Conservation (phyloP, 78 protist genomes). For the Chrysochromulina parva region DNA sequence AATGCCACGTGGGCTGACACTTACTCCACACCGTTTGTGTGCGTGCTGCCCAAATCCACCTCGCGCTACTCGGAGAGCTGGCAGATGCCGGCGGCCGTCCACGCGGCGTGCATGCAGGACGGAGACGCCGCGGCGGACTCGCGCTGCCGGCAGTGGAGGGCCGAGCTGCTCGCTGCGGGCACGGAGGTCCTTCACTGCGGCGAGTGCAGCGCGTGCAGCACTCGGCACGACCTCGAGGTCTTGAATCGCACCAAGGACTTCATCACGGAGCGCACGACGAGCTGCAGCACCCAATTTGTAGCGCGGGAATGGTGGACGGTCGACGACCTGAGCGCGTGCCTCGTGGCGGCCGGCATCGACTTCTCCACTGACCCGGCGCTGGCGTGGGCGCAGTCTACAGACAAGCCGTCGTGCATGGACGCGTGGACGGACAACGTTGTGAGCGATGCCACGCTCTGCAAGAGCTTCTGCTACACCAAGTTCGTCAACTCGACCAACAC, state of each 20-base stretch:
- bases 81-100: too few relatives aligned
- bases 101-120: neutral
- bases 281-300: neutral
- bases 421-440: neutral
- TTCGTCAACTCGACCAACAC: neutral
- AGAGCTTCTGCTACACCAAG: neutral
- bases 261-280: neutral
- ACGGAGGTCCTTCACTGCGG: neutral
- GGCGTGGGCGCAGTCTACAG: neutral
- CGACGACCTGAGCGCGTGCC: neutral
- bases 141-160: neutral
- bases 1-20: neutral
- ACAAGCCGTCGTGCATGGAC: neutral
- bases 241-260: neutral
- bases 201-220: neutral
- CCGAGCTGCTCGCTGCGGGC: neutral
- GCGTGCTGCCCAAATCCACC: neutral
- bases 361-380: neutral
- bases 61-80: too few relatives aligned
- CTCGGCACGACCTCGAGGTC: neutral
- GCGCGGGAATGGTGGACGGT: neutral
- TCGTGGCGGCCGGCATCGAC: neutral
- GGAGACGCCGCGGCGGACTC: neutral
- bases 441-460: neutral
- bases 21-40: neutral